Evolutionary conservation across 495 filamentous ascomycete species (phyloP).

Genomic region (Xylaria bambusicola): DNA sequence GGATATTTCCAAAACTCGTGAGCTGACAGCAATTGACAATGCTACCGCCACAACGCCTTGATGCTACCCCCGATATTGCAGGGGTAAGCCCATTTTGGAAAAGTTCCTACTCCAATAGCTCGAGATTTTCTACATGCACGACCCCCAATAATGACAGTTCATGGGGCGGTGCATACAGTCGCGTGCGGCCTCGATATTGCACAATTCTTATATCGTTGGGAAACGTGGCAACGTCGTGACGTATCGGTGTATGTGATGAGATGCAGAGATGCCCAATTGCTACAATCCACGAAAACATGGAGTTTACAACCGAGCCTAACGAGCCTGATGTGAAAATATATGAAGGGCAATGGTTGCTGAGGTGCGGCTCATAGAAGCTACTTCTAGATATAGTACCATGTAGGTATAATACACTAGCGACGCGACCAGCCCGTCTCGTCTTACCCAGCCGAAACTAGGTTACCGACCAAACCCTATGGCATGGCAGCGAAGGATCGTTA

Average conservation of each 20-base stretch:
- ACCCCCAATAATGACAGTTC: constrained; percentile 3
- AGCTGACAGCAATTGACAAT: not conserved
- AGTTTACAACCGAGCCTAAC: no score
- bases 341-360: constrained; percentile 6
- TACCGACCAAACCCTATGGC: not conserved
- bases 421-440: not conserved
- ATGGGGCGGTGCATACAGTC: constrained; percentile 3
- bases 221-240: constrained; percentile 15
- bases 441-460: constrained; percentile 1
- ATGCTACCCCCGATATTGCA: constrained; percentile 1
- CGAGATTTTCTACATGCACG: not conserved
- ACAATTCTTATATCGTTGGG: not conserved
- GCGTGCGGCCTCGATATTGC: not conserved
- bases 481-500: constrained; percentile 3
- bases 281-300: not conserved
- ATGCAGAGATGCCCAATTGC: constrained; percentile 16
- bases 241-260: not conserved
- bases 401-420: constrained; percentile 4
- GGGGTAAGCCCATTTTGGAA: not conserved
- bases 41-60: not conserved
- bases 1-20: constrained; percentile 5
- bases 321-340: constrained; percentile 15
- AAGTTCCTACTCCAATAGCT: no score
- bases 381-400: not conserved
- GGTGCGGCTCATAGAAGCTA: constrained; percentile 7